Evolutionary conservation across 108 stramenopile genomes (phyloP).

Genomic region (Conticribra guillardii): DNA sequence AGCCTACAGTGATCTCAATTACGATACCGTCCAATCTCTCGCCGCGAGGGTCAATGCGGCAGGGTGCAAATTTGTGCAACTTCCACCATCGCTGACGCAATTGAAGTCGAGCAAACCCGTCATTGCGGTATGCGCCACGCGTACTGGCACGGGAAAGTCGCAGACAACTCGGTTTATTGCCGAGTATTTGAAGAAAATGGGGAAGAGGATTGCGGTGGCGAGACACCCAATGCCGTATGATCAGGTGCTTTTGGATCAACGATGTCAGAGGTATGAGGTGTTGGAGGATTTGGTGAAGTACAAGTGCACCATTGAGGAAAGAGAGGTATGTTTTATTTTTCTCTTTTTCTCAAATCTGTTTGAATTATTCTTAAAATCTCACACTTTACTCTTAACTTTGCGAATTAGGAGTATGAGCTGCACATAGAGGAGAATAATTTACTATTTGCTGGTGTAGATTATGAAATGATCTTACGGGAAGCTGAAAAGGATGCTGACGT

Average conservation of each 20-base stretch:
- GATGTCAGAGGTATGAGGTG: slow-evolving; percentile 56
- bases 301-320: slow-evolving; percentile 60
- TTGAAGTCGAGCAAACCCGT: slow-evolving; percentile 49
- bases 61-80: slow-evolving; percentile 57
- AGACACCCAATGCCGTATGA: slow-evolving; percentile 66
- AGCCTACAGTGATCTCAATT: slow-evolving; percentile 42
- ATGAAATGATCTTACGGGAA: slow-evolving; percentile 60
- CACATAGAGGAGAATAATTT: slow-evolving; percentile 56
- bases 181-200: slow-evolving; percentile 47
- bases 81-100: slow-evolving; percentile 50
- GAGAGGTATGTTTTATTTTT: slow-evolving; percentile 31
- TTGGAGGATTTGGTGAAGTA: slow-evolving; percentile 60
- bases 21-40: slow-evolving; percentile 51
- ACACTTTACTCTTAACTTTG: not conserved
- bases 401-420: slow-evolving; percentile 44
- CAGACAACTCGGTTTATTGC: slow-evolving; percentile 53
- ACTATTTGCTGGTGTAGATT: slow-evolving; percentile 60
- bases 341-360: not conserved
- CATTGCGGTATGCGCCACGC: slow-evolving; percentile 51
- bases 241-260: slow-evolving; percentile 39
- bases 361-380: not conserved
- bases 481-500: slow-evolving; percentile 57
- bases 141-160: slow-evolving; percentile 51
- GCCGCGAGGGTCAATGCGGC: slow-evolving; percentile 52
- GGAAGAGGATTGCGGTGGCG: slow-evolving; percentile 49